Percentiles rank a stretch among this genome's conserved stretches.
Conservation (phyloP, 176 grass and related monocot species). For the Eleusine coracana region DNA sequence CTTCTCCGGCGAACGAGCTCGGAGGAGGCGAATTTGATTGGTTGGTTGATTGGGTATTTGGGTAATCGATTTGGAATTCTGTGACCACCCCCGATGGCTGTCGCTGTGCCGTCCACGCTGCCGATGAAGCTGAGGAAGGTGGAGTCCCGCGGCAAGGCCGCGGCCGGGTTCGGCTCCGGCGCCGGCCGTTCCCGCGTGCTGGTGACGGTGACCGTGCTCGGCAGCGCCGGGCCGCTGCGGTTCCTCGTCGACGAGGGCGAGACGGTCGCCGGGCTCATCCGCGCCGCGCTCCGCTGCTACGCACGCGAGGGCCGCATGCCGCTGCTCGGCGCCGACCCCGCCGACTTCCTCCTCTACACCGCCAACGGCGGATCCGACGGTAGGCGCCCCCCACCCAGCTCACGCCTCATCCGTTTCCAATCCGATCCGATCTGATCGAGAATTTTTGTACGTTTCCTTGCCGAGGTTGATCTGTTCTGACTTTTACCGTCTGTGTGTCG, state of each 20-base stretch:
- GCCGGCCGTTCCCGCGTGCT: constrained; percentile 45
- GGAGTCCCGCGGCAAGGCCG: constrained; percentile 31
- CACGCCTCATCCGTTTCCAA: neutral
- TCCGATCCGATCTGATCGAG: neutral
- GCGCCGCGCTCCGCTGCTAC: constrained; percentile 60
- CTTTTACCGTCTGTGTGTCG: neutral
- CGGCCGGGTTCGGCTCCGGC: neutral
- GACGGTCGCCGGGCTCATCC: constrained; percentile 47
- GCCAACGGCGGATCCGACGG: constrained; percentile 71
- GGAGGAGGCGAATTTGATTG: neutral
- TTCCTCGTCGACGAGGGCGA: constrained; percentile 74
- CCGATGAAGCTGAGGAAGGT: constrained; percentile 51
- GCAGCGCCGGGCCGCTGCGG: constrained; percentile 72
- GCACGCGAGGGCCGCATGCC: constrained; percentile 68
- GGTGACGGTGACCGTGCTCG: constrained; percentile 74
- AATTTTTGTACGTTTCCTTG: neutral
- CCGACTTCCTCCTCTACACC: constrained; percentile 64
- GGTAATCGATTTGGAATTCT: neutral
- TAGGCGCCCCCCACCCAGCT: neutral
- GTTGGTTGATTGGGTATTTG: neutral
- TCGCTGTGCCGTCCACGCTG: constrained; percentile 18
- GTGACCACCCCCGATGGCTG: neutral
- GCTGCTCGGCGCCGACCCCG: constrained; percentile 50
- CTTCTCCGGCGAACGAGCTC: neutral
- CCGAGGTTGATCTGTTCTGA: neutral